A percentile compares a stretch with the other conserved stretches of the same genome.
These are phyloP conservation scores for Podaxis sp. DNA, from an alignment of 768 basidiomycete species.

Conservation along the genomic window DNA sequence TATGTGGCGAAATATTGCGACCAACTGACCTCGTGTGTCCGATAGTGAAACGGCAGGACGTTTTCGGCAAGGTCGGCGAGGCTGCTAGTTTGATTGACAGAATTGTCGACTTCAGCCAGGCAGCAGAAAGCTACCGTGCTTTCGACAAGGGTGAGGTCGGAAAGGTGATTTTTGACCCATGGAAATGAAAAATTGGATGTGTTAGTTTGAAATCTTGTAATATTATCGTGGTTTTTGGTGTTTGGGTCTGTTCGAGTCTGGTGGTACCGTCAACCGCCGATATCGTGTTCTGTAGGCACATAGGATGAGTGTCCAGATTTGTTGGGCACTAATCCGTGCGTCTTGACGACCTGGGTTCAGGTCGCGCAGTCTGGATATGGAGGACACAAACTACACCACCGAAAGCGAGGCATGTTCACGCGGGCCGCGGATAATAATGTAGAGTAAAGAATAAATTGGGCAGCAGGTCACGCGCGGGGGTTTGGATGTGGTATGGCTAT, in stretches of 20 bases:
- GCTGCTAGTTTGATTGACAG: constrained; percentile 64
- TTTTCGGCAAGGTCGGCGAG: constrained; percentile 71
- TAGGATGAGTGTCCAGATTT: not conserved
- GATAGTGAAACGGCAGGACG: constrained; percentile 63
- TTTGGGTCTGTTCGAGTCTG: not conserved
- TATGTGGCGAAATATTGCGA: not conserved
- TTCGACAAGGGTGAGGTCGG: constrained; percentile 76
- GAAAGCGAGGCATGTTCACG: too few relatives aligned
- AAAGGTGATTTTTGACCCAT: constrained; percentile 78
- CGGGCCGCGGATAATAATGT: too few relatives aligned
- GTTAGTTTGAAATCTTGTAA: not conserved
- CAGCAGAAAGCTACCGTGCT: constrained; percentile 55
- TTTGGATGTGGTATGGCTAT: too few relatives aligned
- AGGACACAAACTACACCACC: too few relatives aligned
- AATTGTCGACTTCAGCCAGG: constrained; percentile 60
- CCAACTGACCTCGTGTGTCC: not conserved
- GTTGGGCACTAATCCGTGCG: not conserved
- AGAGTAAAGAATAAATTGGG: too few relatives aligned
- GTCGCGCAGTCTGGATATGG: too few relatives aligned
- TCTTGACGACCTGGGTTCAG: too few relatives aligned
- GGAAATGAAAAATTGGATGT: constrained; percentile 37
- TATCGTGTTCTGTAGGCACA: too few relatives aligned
- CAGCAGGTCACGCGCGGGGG: too few relatives aligned
- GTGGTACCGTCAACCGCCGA: not conserved
- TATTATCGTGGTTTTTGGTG: not conserved